Evolutionary conservation across 2,329 filamentous ascomycete genomes (phyloP), one percentile per base, ranked within the genome.

Genomic region (Sphaerulina vaccinii): DNA sequence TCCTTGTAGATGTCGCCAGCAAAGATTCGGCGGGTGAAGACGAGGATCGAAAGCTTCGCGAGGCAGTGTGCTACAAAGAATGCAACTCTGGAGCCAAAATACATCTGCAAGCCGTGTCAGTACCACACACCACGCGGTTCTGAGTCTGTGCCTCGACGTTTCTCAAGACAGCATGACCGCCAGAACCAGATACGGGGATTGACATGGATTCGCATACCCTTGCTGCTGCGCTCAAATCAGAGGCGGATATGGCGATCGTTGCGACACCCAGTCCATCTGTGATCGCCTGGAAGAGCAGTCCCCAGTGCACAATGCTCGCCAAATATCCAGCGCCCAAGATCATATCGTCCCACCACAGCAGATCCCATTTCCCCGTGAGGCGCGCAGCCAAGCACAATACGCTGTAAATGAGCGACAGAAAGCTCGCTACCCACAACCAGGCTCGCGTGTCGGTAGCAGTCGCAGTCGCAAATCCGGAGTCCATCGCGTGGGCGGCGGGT

Each of bases 21-120:
- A 19, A 61, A 61, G 36, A 61, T 61, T 5, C 57, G 55, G 18
- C 59, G 52, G 4, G 59, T 60, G 45, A 61, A 61, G 36, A 58
- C 51, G 42, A 61, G 53, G 19, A 60, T 55, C 2, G 57, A 60
- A n/a, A 60, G 44, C 35, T 61, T 61, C 16, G 54, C 47, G 4
- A 61, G 51, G 49, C 57, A 59, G 29, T 54, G 55, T 10, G 57
- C 55, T 11, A 60, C 35, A 43, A 61, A 60, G 27, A 39, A 45
- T 2, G 52, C 51, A 29, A 60, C 55, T 41, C 59, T 37, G 10
- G 55, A 45, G 10, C 42, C 55, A 29, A 61, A 61, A 51, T 61
- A 61, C 21, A 58, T 48, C 57, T 61, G 42, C 27, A 43, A 33
- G 22, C 16, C 24, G 21, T 32, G 18, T 15, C 16, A 36, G 16